Base-by-base conservation (phyloP, 768 basidiomycete genomes). In the Butyriboletus loyo region DNA sequence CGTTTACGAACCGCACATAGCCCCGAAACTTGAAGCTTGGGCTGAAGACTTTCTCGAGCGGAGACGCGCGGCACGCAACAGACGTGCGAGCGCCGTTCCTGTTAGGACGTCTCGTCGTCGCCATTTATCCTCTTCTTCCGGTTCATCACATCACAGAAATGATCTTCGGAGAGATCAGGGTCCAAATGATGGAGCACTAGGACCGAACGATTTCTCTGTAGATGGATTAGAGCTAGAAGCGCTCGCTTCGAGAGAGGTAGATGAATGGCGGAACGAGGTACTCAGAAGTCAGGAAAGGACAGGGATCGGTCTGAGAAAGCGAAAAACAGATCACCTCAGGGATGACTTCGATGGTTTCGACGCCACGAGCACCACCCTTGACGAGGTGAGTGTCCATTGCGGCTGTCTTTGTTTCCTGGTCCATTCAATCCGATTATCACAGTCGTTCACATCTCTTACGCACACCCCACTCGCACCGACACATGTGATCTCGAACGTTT, bases 1-100 rank as follows among this genome's bases (percentile, higher is more conserved):
- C 50, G 78, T 88, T 27, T 87, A 85, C 52, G 84, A 85, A 55
- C 85, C 85, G 10, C 84, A 86, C 53, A 76, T 87, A 52, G 84
- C 83, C 19, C 85, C 85, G 0, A 75, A 72, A 38, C 40, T 87
- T 27, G 84, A 83, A 71, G 71, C 66, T 46, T 73, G 73, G 69
- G 66, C 66, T 2, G 70, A 74, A 59, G 59, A 61, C 24, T 72
- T 66, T 60, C 58, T 70, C 22, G 66, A 63, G 28, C 53, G 53
- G 31, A 66, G 70, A 45, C 67, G 66, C 22, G 66, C 60, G 30
- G 62, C 55, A 46, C 57, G 66, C 41, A 65, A 55, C 21, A 60
- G 60, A 38, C 59, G 64, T 51, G 67, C 68, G 15, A 56, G 40
- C 38, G 54, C 58, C n/a, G 66, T 66, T 24, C 46, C 61, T 38